These are phyloP conservation scores for Rutstroemia sydowiana DNA, from an alignment of 2,329 filamentous ascomycete species.

Conservation along the genomic window DNA sequence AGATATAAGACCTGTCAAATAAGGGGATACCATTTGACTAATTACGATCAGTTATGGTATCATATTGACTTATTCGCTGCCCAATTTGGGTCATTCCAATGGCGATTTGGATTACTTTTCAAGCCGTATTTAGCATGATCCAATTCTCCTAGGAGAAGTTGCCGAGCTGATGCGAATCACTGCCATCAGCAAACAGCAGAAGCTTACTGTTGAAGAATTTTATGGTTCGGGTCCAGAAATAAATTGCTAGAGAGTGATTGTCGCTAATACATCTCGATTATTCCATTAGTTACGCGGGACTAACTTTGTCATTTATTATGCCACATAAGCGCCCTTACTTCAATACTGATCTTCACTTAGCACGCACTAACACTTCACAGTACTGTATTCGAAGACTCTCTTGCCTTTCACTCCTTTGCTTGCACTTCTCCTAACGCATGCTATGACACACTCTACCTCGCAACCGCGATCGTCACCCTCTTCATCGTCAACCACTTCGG, in stretches of 20 bases:
- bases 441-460: slow-evolving; percentile 42
- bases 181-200: slow-evolving; percentile 30
- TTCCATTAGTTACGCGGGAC: slow-evolving; percentile 44
- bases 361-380: background rate
- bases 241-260: slow-evolving; percentile 45
- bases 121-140: slow-evolving; percentile 48
- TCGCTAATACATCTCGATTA: slow-evolving; percentile 42
- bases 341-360: background rate
- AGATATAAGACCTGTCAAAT: background rate
- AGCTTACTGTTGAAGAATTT: slow-evolving; percentile 19
- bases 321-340: slow-evolving; percentile 40
- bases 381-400: slow-evolving; percentile 52
- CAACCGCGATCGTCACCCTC: slow-evolving; percentile 58
- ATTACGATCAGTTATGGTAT: slow-evolving; percentile 25
- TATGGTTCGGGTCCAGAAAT: slow-evolving; percentile 35
- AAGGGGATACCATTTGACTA: background rate
- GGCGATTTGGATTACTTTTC: slow-evolving; percentile 55
- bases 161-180: slow-evolving; percentile 26
- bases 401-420: slow-evolving; percentile 49
- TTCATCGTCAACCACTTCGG: slow-evolving; percentile 47
- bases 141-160: slow-evolving; percentile 17
- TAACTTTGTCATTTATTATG: slow-evolving; percentile 39
- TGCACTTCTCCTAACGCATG: slow-evolving; percentile 28
- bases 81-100: slow-evolving; percentile 43
- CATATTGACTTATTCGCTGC: slow-evolving; percentile 52